phyloP scores from a whole-genome alignment of 2,329 filamentous ascomycete species.

The Alternaria atra region DNA sequence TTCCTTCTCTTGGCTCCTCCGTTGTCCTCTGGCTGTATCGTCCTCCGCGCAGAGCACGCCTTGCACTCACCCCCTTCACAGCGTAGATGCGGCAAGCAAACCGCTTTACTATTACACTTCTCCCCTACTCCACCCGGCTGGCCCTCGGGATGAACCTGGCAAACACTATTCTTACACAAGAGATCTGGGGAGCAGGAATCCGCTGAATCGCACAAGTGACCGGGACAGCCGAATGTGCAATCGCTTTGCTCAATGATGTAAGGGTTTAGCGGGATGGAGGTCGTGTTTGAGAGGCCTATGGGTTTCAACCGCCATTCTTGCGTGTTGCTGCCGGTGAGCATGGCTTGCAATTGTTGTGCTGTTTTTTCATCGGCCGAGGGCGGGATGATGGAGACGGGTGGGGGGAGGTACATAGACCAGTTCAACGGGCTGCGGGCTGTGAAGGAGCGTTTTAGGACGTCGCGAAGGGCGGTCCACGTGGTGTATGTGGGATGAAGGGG shows the following conservation, averaged over 20 bases:
- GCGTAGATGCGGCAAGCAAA: conserved; percentile 38
- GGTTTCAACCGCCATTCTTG: conserved; percentile 9
- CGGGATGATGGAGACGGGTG: conserved; percentile 18
- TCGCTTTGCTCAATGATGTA: conserved; percentile 39
- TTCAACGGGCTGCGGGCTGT: conserved; percentile 42
- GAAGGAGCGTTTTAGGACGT: conserved; percentile 32
- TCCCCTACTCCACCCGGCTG: conserved; percentile 41
- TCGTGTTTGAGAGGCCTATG: conserved; percentile 27
- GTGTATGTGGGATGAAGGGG: conserved; percentile 30
- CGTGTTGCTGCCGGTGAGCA: background rate
- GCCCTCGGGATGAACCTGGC: conserved; percentile 23
- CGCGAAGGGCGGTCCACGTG: conserved; percentile 35
- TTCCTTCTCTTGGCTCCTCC: background rate
- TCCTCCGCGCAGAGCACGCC: conserved; percentile 25
- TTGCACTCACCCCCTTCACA: conserved; percentile 36
- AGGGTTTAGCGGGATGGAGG: conserved; percentile 37
- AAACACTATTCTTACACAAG: conserved; percentile 46
- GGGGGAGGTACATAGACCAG: conserved; percentile 40
- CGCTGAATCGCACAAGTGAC: conserved; percentile 39
- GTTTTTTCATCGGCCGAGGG: background rate
- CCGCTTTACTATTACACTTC: conserved; percentile 38
- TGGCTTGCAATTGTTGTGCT: background rate
- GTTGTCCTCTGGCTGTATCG: conserved; percentile 18
- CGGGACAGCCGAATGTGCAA: conserved; percentile 45
- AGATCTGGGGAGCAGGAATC: conserved; percentile 40